Base-by-base conservation (phyloP, 164 flowering plant genomes). In the Tinospora cordifolia region DNA sequence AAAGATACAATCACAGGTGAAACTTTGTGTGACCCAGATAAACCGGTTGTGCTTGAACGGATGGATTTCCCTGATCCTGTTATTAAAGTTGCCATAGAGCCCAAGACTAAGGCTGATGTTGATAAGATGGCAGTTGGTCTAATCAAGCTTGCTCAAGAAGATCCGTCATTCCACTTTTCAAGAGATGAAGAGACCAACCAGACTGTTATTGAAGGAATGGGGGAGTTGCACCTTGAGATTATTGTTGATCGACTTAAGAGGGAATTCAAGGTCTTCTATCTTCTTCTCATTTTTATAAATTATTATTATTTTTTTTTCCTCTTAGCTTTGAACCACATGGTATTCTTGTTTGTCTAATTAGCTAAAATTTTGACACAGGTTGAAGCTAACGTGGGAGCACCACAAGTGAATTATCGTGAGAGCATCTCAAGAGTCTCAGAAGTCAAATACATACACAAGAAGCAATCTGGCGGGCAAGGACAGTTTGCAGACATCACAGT, bases 31-130 rank as follows among this genome's bases (percentile, higher is more conserved):
- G 98, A 94, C 72, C 83, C 88, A 25, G 94, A 90, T 24, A 72
- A 81, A 24, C 93, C 97, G 36, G 71, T 92, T 70, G 87, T 90
- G 66, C 93, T 94, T 67, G 99, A 94, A 71, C 80, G 96, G 36
- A 94, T 94, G 99, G 99, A 92, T 76, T 92, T 94, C 83, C 99
- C 98, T 54, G 97, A 90, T 81, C 99, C 99, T 60, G 98, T 94
- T 34, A 94, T 94, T 68, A 92, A 92, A 84, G 91, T 92, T 75
- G 99, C 99, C 36, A 92, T 94, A 74, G 99, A 94, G 72, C 99
- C 99, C 39, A 92, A 92, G 79, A 92, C 99, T 24, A 92, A 92
- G 78, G 99, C 99, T 24, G 97, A 94, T 79, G 62, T 89, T 63
- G 99, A 94, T 74, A 92, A 87, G 84, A 92, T 94, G 99, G 87